Base-by-base conservation (phyloP, 768 basidiomycete genomes). In the Hygrophoropsis aurantiaca region DNA sequence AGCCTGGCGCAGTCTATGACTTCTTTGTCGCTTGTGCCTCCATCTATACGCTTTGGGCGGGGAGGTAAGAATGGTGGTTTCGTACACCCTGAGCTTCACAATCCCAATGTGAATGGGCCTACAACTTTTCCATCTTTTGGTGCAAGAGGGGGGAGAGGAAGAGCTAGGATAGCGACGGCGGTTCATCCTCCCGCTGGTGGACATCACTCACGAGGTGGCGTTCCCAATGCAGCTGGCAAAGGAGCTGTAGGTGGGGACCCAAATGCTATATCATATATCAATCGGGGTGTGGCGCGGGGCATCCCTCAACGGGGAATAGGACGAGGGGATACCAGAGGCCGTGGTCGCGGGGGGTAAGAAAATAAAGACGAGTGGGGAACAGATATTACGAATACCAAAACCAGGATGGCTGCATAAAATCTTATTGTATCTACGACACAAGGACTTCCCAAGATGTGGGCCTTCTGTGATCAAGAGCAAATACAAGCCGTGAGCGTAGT, bases 11-110 rank as follows among this genome's bases (percentile, higher is more conserved):
- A 71, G 20, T 74, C 74, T 1, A 64, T 79, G 57, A 66, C 64
- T 44, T 64, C 77, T 23, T 68, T 80, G 55, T 71, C 80, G 8
- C 75, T 90, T 46, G 78, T 90, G 1, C 88, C 88, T 3, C 66
- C 79, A 3, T 75, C 84, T 0, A 76, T 90, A 34, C 77, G 83
- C 11, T 91, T 91, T 50, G 88, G 88, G 20, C 74, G 87, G 32
- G 89, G 89, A 0, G 82, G 81, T 3, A 79, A 74, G 53, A 67
- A 61, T 18, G 77, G 75, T 21, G 82, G 79, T 6, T 79, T 84
- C 51, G 70, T 60, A 27, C 65, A 70, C 40, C 61, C 62, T 7
- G 62, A 64, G 44, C 21, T 57, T 32, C 64, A 65, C 33, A 65
- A 67, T 19, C 65, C 64, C 1, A 65, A 67, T 40, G 65, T 67